Conservation (phyloP, 768 basidiomycete genomes). For the Trametes maxima region DNA sequence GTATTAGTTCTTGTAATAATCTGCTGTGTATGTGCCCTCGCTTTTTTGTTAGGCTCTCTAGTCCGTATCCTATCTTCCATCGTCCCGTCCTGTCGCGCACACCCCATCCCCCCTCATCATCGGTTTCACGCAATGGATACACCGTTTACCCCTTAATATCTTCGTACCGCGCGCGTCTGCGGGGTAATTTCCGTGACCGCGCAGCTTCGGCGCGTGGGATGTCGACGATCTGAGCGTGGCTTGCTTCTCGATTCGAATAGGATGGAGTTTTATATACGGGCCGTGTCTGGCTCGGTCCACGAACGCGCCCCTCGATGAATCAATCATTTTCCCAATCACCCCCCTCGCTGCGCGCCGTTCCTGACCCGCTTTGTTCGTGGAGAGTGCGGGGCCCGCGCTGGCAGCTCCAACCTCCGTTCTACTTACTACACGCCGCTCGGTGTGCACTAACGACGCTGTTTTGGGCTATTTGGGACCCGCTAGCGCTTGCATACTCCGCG, state of each 20-base stretch:
- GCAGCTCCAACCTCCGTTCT: background rate
- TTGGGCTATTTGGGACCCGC: conserved; percentile 16
- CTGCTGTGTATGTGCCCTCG: conserved; percentile 12
- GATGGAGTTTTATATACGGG: background rate
- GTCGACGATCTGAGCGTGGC: conserved; percentile 14
- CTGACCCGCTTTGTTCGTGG: conserved; percentile 5
- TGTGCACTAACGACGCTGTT: conserved; percentile 3
- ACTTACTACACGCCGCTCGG: background rate
- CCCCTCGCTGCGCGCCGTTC: conserved; percentile 8
- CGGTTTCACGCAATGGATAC: background rate
- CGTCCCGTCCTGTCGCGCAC: background rate
- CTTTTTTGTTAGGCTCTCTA: conserved; percentile 9
- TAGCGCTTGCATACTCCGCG: background rate
- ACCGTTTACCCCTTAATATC: conserved; percentile 1
- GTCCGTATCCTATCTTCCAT: background rate
- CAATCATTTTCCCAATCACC: background rate
- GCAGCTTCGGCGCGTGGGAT: conserved; percentile 11
- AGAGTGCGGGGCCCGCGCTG: conserved; percentile 9
- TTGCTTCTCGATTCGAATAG: background rate
- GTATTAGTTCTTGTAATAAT: conserved; percentile 35
- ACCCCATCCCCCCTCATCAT: background rate
- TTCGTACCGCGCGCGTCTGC: background rate
- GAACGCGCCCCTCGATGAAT: conserved; percentile 7
- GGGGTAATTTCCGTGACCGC: conserved; percentile 3
- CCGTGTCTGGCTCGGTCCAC: background rate